Conservation (phyloP, 805 yeast genomes). For the Candida dajiaensis region DNA sequence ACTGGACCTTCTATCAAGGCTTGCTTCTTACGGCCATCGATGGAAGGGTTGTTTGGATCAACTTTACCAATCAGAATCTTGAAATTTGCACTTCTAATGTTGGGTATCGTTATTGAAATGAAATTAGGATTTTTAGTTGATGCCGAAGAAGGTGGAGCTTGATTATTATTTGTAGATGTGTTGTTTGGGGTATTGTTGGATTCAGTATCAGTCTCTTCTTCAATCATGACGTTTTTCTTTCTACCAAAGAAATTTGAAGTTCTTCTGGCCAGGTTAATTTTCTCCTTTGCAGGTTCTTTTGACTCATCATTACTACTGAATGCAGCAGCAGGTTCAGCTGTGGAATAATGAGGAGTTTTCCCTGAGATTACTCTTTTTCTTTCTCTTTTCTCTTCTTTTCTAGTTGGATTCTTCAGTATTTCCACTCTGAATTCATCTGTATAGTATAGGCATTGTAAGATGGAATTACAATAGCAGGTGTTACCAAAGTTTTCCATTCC, state of each 20-base stretch:
- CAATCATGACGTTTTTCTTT: conserved; percentile 12
- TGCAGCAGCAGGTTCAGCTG: background rate
- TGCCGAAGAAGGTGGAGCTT: conserved; percentile 1
- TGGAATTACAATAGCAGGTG: conserved; percentile 92
- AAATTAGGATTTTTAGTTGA: conserved; percentile 3
- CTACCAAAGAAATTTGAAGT: conserved; percentile 26
- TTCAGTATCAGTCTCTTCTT: conserved; percentile 5
- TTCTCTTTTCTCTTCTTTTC: conserved; percentile 26
- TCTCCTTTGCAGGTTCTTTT: conserved; percentile 8
- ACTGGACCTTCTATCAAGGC: conserved; percentile 82
- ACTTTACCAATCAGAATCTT: conserved; percentile 16
- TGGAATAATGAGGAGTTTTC: conserved; percentile 32
- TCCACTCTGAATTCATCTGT: conserved; percentile 60
- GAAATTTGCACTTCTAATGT: conserved; percentile 10
- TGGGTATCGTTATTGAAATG: conserved; percentile 14
- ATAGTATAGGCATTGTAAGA: conserved; percentile 81
- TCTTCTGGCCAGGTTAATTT: conserved; percentile 17
- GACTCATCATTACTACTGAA: conserved; percentile 7
- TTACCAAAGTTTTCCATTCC: conserved; percentile 86
- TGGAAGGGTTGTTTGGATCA: conserved; percentile 32
- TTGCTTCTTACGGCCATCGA: conserved; percentile 71
- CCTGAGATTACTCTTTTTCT: conserved; percentile 38
- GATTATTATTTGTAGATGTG: conserved; percentile 1
- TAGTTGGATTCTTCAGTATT: conserved; percentile 42
- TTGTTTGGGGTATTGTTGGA: background rate